Conservation (phyloP, 805 yeast species). For the Candida andamanensis region DNA sequence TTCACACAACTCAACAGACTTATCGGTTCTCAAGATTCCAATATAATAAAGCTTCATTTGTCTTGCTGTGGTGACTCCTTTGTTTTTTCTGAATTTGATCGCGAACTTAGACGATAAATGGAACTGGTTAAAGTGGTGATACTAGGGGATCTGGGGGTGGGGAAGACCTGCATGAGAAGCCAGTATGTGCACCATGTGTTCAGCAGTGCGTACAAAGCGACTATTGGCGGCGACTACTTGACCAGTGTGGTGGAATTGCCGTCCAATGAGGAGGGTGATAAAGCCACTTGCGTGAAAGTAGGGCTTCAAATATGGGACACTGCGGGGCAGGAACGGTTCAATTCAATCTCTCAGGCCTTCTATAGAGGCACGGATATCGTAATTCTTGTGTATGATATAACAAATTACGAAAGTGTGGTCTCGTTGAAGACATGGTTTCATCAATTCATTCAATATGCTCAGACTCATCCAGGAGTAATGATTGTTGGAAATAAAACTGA, state of each 20-base stretch:
- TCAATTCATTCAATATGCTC: slow-evolving; percentile 46
- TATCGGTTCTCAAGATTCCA: slow-evolving; percentile 72
- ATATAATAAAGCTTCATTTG: slow-evolving; percentile 86
- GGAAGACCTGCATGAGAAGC: slow-evolving; percentile 52
- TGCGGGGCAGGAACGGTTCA: slow-evolving; percentile 44
- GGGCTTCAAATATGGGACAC: slow-evolving; percentile 55
- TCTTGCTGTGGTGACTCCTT: slow-evolving; percentile 2
- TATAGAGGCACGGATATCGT: slow-evolving; percentile 57
- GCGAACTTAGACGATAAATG: slow-evolving; percentile 1
- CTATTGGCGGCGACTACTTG: slow-evolving; percentile 55
- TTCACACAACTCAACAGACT: slow-evolving; percentile 69
- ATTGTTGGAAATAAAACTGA: slow-evolving; percentile 53
- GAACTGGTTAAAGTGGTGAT: slow-evolving; percentile 45
- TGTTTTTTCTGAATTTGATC: neutral
- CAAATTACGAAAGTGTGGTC: slow-evolving; percentile 47
- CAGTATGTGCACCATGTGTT: slow-evolving; percentile 53
- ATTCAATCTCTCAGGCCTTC: slow-evolving; percentile 49
- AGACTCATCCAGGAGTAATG: slow-evolving; percentile 44
- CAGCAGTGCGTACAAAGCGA: slow-evolving; percentile 52
- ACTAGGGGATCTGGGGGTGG: slow-evolving; percentile 56
- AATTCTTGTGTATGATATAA: slow-evolving; percentile 49
- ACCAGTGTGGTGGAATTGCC: slow-evolving; percentile 31
- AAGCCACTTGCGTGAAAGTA: slow-evolving; percentile 17
- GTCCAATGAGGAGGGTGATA: neutral
- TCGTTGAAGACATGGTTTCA: slow-evolving; percentile 44